Percentiles rank a stretch among this genome's conserved stretches.
Evolutionary conservation across 495 filamentous ascomycete genomes (phyloP).

Genomic region (Penicillium nucicola): DNA sequence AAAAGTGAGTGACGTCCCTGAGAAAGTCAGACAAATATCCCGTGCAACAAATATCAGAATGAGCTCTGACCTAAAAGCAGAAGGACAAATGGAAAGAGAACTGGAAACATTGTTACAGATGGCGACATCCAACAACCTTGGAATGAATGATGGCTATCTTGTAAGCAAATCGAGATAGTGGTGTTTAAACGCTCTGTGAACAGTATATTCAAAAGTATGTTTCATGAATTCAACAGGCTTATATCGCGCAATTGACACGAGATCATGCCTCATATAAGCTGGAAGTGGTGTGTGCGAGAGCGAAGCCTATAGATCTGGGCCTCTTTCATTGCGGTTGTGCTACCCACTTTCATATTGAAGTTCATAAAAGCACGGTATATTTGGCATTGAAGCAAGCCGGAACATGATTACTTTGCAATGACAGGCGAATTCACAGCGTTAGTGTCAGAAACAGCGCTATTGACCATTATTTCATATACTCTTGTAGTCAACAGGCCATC

Average conservation of each 20-base stretch:
- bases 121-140: neutral
- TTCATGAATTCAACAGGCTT: neutral
- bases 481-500: too few species aligned
- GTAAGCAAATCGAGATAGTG: too few species aligned
- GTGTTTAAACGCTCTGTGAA: neutral
- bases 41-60: neutral
- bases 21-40: neutral
- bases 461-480: too few species aligned
- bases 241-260: neutral
- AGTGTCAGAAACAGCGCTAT: too few species aligned
- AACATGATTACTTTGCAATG: too few species aligned
- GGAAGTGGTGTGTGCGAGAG: slow-evolving; percentile 1
- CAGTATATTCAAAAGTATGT: neutral
- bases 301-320: neutral
- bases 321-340: neutral
- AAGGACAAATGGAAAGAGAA: neutral
- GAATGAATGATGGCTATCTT: too few species aligned
- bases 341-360: neutral
- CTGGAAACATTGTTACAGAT: neutral
- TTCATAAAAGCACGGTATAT: neutral
- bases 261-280: neutral
- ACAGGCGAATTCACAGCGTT: too few species aligned
- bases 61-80: slow-evolving; percentile 3
- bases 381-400: too few species aligned
- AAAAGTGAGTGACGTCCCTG: neutral